Conservation (phyloP, 306 rosid genomes). For the Corylus americana region DNA sequence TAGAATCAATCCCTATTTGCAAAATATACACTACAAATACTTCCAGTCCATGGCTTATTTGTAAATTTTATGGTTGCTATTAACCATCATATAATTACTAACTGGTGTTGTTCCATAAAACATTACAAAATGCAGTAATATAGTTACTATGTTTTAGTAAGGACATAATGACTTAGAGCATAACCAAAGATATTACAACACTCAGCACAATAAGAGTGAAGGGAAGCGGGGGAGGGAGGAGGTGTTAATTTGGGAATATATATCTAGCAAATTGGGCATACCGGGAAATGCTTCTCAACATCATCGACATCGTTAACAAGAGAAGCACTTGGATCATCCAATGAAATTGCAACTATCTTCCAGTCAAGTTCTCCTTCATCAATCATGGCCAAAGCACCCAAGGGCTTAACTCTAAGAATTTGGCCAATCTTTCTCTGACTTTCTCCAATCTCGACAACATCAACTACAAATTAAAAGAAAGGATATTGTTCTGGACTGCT, state of each 20-base stretch:
- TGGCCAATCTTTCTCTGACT: constrained; percentile 71
- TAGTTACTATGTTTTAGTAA: not conserved
- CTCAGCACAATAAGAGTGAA: not conserved
- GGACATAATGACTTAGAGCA: not conserved
- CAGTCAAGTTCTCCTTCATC: constrained; percentile 99
- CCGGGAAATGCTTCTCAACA: constrained; percentile 96
- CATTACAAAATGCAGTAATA: not conserved
- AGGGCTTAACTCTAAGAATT: constrained; percentile 81
- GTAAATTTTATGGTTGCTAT: not conserved
- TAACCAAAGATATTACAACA: not conserved
- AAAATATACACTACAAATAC: not conserved
- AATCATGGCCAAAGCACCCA: constrained; percentile 97
- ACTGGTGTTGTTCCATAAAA: not conserved
- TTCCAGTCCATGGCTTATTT: not conserved
- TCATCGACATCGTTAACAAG: constrained; percentile 79
- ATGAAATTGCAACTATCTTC: constrained; percentile 92
- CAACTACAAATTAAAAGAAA: constrained; percentile 54
- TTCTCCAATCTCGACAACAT: constrained; percentile 86
- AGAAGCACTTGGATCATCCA: constrained; percentile 90
- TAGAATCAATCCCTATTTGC: not conserved
- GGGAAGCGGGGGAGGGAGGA: constrained; percentile 3
- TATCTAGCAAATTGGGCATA: constrained; percentile 34
- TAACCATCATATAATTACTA: not conserved
- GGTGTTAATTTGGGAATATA: not conserved
- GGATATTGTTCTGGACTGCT: not conserved